These are phyloP conservation scores for Wallemia mellicola DNA, from an alignment of 1,284 basidiomycete species.

Conservation along the genomic window DNA sequence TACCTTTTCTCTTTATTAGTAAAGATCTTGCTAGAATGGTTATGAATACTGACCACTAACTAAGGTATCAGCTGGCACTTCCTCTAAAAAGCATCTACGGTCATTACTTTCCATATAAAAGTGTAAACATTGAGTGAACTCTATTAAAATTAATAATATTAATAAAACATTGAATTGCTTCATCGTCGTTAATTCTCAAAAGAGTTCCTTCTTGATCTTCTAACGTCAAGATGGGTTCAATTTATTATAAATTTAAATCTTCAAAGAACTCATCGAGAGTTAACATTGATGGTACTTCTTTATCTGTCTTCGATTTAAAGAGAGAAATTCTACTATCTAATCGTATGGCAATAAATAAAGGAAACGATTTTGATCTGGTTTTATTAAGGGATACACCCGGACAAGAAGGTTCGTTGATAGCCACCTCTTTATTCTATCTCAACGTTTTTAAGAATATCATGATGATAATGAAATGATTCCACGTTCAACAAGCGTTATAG, in stretches of 20 bases:
- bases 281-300: conserved; percentile 91
- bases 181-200: too few species aligned
- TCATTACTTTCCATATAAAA: conserved; percentile 80
- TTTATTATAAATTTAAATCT: conserved; percentile 96
- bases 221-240: conserved; percentile 45
- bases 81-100: conserved; percentile 82
- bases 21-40: not conserved
- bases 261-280: conserved; percentile 79
- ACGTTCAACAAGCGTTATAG: conserved; percentile 73
- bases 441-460: conserved; percentile 36
- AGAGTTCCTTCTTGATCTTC: too few species aligned
- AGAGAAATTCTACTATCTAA: conserved; percentile 91
- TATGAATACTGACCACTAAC: conserved; percentile 42
- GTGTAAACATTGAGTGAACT: conserved; percentile 28
- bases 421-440: conserved; percentile 1
- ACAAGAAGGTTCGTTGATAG: conserved; percentile 37
- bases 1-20: not conserved
- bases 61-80: conserved; percentile 82
- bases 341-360: conserved; percentile 52
- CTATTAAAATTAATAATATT: not conserved
- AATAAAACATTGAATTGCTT: not conserved
- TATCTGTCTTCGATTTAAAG: conserved; percentile 96
- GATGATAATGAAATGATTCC: conserved; percentile 78
- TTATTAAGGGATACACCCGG: conserved; percentile 47
- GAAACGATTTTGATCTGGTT: conserved; percentile 82